Evolutionary conservation across 495 filamentous ascomycete genomes (phyloP).

Genomic region (Hypomontagnella monticulosa): DNA sequence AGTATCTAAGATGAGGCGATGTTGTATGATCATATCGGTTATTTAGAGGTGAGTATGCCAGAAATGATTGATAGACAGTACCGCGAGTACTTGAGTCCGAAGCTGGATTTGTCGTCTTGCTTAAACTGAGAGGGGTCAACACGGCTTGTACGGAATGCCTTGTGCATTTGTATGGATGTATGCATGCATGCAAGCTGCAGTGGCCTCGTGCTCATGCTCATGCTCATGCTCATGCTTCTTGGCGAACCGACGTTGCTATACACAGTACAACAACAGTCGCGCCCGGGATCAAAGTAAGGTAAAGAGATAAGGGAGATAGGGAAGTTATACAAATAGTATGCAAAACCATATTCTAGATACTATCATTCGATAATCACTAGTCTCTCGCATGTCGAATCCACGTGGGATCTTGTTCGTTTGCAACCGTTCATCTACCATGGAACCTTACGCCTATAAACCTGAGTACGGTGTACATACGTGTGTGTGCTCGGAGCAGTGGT

Average conservation of each 20-base stretch:
- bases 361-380: slow-evolving; percentile 10
- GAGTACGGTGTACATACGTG: not conserved
- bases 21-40: slow-evolving; percentile 22
- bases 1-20: not conserved
- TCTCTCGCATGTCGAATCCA: slow-evolving; percentile 26
- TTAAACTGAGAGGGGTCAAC: not conserved
- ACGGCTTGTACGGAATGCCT: slow-evolving; percentile 13
- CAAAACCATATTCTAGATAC: slow-evolving; percentile 3
- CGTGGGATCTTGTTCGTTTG: slow-evolving; percentile 25
- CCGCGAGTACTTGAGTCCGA: slow-evolving; percentile 1
- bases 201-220: slow-evolving; percentile 36
- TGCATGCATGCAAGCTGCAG: slow-evolving; percentile 40
- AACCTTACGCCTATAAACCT: slow-evolving; percentile 3
- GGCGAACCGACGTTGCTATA: slow-evolving; percentile 24
- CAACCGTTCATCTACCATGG: slow-evolving; percentile 5
- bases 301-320: slow-evolving; percentile 8
- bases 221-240: slow-evolving; percentile 34
- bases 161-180: slow-evolving; percentile 8
- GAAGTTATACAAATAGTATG: slow-evolving; percentile 1
- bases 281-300: slow-evolving; percentile 14
- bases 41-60: slow-evolving; percentile 17
- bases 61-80: slow-evolving; percentile 11
- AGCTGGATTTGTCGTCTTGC: slow-evolving; percentile 10
- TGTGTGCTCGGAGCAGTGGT: slow-evolving; percentile 1
- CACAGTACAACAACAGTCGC: too few relatives aligned